Conservation (phyloP, 345 rosid genomes). For the Euphorbia tirucalli region DNA sequence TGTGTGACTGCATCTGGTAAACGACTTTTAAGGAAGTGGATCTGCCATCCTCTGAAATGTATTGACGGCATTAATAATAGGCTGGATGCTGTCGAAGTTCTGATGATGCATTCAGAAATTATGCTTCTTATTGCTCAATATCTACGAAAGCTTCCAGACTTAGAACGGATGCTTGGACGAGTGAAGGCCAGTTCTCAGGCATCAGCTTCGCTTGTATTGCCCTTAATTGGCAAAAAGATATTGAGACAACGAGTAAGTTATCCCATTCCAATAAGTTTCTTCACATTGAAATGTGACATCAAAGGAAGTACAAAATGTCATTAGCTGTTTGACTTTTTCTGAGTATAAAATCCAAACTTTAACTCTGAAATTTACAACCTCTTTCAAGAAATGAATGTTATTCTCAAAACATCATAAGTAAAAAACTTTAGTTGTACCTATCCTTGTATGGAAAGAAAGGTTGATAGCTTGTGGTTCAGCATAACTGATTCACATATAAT, state of each 20-base stretch:
- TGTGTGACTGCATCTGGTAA: conserved; percentile 81
- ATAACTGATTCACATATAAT: background rate
- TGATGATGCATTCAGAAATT: conserved; percentile 49
- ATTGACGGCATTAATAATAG: conserved; percentile 64
- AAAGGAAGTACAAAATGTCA: background rate
- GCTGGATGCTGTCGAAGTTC: conserved; percentile 65
- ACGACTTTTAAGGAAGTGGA: conserved; percentile 86
- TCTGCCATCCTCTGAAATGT: conserved; percentile 91
- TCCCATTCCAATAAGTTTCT: background rate
- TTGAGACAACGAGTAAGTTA: conserved; percentile 64
- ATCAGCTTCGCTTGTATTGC: conserved; percentile 57
- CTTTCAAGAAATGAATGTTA: background rate
- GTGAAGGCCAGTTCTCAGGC: conserved; percentile 66
- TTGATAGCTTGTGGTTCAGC: background rate
- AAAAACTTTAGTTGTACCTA: background rate
- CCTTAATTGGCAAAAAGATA: conserved; percentile 68
- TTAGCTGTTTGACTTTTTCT: background rate
- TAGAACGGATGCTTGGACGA: conserved; percentile 84
- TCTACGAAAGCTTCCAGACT: conserved; percentile 77
- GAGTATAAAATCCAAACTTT: background rate
- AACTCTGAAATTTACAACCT: no score
- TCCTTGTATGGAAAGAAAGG: background rate
- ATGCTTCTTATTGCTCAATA: conserved; percentile 49
- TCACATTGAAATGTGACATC: background rate
- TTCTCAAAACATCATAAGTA: background rate